Evolutionary conservation across 495 filamentous ascomycete genomes (phyloP).

Genomic region (Lindgomyces ingoldianus): DNA sequence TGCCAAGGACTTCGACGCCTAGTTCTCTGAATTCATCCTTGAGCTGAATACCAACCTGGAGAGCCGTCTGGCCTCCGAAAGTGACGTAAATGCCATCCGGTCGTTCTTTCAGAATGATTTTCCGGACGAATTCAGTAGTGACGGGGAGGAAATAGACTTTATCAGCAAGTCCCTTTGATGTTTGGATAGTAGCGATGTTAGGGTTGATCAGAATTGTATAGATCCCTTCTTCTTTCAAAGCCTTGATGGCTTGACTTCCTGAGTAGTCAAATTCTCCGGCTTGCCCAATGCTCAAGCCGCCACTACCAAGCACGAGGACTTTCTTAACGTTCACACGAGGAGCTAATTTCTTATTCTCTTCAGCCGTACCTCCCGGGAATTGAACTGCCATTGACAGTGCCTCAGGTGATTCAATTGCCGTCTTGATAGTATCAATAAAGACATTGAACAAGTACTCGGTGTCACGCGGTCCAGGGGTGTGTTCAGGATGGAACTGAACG

Average conservation of each 20-base stretch:
- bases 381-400: slow-evolving; percentile 68
- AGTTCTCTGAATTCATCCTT: slow-evolving; percentile 91
- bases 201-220: slow-evolving; percentile 96
- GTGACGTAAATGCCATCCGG: slow-evolving; percentile 97
- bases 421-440: slow-evolving; percentile 81
- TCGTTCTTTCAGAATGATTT: slow-evolving; percentile 91
- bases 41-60: slow-evolving; percentile 92
- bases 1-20: slow-evolving; percentile 91
- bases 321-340: slow-evolving; percentile 87
- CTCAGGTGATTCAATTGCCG: slow-evolving; percentile 60
- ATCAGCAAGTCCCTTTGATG: slow-evolving; percentile 90
- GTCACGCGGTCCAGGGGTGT: slow-evolving; percentile 91
- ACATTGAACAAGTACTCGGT: slow-evolving; percentile 97
- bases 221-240: slow-evolving; percentile 95
- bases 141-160: slow-evolving; percentile 99
- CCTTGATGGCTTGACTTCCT: slow-evolving; percentile 90
- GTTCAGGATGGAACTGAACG: slow-evolving; percentile 98
- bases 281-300: slow-evolving; percentile 93
- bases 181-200: slow-evolving; percentile 98
- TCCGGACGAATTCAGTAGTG: slow-evolving; percentile 91
- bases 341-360: slow-evolving; percentile 71
- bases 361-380: slow-evolving; percentile 80
- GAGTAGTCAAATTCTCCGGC: slow-evolving; percentile 98
- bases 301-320: slow-evolving; percentile 88
- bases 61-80: slow-evolving; percentile 93